phyloP scores from a whole-genome alignment of 164 flowering plant genomes.

The Umbellularia californica region DNA sequence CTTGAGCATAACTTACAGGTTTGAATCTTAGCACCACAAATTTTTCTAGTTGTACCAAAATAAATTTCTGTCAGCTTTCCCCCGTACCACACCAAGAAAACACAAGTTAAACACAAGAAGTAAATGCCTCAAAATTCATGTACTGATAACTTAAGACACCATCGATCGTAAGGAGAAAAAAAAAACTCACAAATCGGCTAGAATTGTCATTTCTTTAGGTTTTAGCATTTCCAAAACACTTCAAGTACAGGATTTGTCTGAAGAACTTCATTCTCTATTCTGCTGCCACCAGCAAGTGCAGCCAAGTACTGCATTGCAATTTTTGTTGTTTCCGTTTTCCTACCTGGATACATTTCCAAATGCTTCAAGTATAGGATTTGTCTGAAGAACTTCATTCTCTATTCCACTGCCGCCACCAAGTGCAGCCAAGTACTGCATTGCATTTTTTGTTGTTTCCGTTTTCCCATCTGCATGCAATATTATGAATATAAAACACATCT shows the following conservation, averaged over 20 bases:
- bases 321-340: constrained; percentile 69
- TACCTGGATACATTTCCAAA: constrained; percentile 83
- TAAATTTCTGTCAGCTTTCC: constrained; percentile 84
- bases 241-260: constrained; percentile 60
- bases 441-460: constrained; percentile 81
- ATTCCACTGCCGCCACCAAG: constrained; percentile 62
- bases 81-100: constrained; percentile 37
- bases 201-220: constrained; percentile 77
- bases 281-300: constrained; percentile 59
- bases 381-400: constrained; percentile 50
- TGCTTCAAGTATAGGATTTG: constrained; percentile 76
- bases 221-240: too few species aligned
- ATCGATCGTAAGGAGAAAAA: neutral
- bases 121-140: neutral
- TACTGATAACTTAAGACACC: neutral
- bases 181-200: constrained; percentile 54
- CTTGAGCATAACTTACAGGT: constrained; percentile 57
- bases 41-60: constrained; percentile 60
- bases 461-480: constrained; percentile 37
- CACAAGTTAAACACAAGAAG: neutral
- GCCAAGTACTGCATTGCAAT: constrained; percentile 73
- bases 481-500: too few species aligned
- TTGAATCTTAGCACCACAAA: constrained; percentile 79
- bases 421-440: constrained; percentile 70
- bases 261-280: constrained; percentile 49